Conservation (phyloP, 257 asterid species). For the Ophiorrhiza pumila region DNA sequence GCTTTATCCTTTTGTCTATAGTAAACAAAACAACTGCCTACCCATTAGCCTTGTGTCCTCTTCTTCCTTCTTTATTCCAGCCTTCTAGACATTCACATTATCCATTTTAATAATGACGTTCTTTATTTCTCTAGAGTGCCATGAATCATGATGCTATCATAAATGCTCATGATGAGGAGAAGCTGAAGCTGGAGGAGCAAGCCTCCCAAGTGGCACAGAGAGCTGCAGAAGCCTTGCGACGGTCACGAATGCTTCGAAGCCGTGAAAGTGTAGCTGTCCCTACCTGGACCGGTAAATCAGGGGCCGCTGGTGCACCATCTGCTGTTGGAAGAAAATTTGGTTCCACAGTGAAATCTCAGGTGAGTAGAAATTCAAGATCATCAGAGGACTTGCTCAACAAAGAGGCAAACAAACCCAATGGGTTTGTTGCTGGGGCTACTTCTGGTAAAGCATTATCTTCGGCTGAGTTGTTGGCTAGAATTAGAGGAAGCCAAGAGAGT, state of each 20-base stretch:
- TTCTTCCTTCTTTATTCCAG: not conserved
- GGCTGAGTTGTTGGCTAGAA: constrained; percentile 65
- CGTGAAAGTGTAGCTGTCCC: constrained; percentile 77
- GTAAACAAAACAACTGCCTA: not conserved
- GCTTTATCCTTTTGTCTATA: not conserved
- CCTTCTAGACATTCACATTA: not conserved
- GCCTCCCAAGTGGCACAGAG: constrained; percentile 89
- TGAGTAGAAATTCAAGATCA: constrained; percentile 41
- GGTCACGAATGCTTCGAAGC: constrained; percentile 81
- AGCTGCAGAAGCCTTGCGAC: constrained; percentile 95
- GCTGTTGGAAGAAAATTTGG: constrained; percentile 71
- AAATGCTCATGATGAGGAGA: constrained; percentile 85
- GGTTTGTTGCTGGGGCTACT: constrained; percentile 64
- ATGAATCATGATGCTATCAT: constrained; percentile 90
- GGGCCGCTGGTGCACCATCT: constrained; percentile 93
- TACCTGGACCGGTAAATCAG: constrained; percentile 95
- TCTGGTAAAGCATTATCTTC: constrained; percentile 88
- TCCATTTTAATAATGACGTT: not conserved
- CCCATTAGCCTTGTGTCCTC: not conserved
- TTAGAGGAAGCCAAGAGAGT: constrained; percentile 58
- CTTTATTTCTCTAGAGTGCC: constrained; percentile 61
- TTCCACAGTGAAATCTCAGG: constrained; percentile 53
- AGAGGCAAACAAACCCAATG: constrained; percentile 31
- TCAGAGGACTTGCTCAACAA: constrained; percentile 30
- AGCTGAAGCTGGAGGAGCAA: constrained; percentile 66